phyloP scores from a whole-genome alignment of 2,329 filamentous ascomycete genomes.

The Phialophora chinensis region DNA sequence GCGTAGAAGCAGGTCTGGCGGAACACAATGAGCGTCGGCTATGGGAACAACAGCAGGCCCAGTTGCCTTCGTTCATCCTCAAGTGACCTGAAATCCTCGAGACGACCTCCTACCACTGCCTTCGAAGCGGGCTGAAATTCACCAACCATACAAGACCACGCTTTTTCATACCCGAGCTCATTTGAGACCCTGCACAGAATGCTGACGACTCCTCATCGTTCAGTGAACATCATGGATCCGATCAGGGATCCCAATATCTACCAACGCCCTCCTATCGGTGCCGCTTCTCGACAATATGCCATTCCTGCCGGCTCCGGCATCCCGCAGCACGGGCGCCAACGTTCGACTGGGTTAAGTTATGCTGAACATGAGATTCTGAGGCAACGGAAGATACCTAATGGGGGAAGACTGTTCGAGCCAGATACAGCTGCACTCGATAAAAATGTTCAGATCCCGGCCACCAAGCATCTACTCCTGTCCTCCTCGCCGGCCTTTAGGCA shows the following conservation, averaged over 20 bases:
- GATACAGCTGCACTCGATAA: constrained; percentile 80
- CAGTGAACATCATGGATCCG: constrained; percentile 29
- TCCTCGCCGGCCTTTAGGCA: constrained; percentile 50
- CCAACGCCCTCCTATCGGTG: constrained; percentile 22
- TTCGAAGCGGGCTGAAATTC: constrained; percentile 32
- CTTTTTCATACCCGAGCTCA: constrained; percentile 3
- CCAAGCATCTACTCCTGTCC: constrained; percentile 83
- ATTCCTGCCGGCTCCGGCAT: constrained; percentile 26
- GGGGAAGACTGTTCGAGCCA: constrained; percentile 84
- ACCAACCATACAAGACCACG: neutral
- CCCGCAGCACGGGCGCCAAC: constrained; percentile 25
- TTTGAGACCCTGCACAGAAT: constrained; percentile 21
- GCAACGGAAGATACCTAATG: constrained; percentile 85
- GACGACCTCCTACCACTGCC: constrained; percentile 21
- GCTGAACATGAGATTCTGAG: constrained; percentile 69
- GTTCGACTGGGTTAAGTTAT: constrained; percentile 34
- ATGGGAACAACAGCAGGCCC: constrained; percentile 32
- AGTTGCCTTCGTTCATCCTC: constrained; percentile 33
- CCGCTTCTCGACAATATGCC: constrained; percentile 36
- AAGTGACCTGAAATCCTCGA: constrained; percentile 23
- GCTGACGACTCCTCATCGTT: constrained; percentile 30
- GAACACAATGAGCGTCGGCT: constrained; percentile 34
- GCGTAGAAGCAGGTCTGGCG: constrained; percentile 26
- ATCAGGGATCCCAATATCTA: constrained; percentile 28
- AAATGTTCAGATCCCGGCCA: constrained; percentile 73